These are phyloP conservation scores for Amanita jacksonii DNA, from an alignment of 768 basidiomycete genomes.

Conservation along the genomic window DNA sequence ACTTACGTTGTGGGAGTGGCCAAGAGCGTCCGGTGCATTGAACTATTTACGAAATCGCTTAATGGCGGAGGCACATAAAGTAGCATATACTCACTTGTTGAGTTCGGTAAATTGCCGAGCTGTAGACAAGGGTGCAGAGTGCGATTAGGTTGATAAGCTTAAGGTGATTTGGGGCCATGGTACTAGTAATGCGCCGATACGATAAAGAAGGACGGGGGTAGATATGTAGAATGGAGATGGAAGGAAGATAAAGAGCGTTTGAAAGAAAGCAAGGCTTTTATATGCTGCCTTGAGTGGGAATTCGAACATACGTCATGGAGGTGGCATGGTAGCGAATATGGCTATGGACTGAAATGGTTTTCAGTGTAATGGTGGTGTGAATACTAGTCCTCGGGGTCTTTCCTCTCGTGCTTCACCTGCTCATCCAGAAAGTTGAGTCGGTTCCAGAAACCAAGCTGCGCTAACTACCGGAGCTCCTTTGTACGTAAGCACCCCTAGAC, in stretches of 20 bases:
- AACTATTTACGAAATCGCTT: neutral
- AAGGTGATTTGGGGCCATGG: neutral
- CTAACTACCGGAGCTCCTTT: too few species aligned
- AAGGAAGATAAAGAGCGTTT: neutral
- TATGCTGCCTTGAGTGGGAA: neutral
- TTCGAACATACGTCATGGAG: constrained; percentile 2
- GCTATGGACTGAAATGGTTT: too few species aligned
- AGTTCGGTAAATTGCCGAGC: neutral
- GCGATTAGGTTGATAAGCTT: neutral
- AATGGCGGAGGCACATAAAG: neutral
- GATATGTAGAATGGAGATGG: neutral
- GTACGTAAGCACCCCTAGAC: too few species aligned
- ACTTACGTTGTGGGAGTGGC: neutral
- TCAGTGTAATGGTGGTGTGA: too few species aligned
- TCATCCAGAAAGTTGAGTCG: too few species aligned
- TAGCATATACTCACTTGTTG: neutral
- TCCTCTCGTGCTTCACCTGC: too few species aligned
- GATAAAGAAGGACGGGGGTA: constrained; percentile 1
- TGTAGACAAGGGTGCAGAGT: constrained; percentile 1
- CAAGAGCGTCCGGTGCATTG: neutral
- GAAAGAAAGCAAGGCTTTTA: neutral
- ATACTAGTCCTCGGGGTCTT: too few species aligned
- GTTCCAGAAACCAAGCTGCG: too few species aligned
- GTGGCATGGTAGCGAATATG: neutral
- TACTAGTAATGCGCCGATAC: neutral